These are phyloP conservation scores for Solanum appendiculatum DNA, from an alignment of 257 asterid genomes.

Conservation along the genomic window DNA sequence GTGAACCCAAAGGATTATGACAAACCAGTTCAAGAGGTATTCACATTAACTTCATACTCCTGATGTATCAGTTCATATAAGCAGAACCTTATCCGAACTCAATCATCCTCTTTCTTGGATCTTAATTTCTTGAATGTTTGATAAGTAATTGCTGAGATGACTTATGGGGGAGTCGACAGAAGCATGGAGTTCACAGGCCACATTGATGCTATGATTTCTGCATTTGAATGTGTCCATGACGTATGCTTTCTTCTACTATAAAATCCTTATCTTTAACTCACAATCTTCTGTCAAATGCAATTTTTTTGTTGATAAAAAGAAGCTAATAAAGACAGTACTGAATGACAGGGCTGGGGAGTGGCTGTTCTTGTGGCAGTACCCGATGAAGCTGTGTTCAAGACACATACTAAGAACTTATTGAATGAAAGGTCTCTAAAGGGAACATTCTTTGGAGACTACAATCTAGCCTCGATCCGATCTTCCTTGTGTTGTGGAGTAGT, in stretches of 20 bases:
- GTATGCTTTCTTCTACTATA: slow-evolving; percentile 35
- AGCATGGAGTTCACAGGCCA: neutral
- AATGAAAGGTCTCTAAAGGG: slow-evolving; percentile 74
- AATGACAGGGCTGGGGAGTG: slow-evolving; percentile 11
- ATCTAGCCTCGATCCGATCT: slow-evolving; percentile 59
- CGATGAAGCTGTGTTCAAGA: neutral
- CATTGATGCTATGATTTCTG: neutral
- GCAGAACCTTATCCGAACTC: neutral
- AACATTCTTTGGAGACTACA: slow-evolving; percentile 72
- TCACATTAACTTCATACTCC: neutral
- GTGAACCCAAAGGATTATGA: slow-evolving; percentile 60
- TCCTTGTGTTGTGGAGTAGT: slow-evolving; percentile 38
- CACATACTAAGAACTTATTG: slow-evolving; percentile 30
- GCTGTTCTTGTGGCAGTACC: neutral
- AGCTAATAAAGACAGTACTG: neutral
- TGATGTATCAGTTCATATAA: neutral
- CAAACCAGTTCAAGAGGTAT: slow-evolving; percentile 22
- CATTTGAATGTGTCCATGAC: neutral
- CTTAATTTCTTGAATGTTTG: neutral
- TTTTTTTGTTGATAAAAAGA: neutral
- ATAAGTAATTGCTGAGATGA: slow-evolving; percentile 44
- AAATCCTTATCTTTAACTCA: slow-evolving; percentile 43
- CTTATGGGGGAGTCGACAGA: neutral
- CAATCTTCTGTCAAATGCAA: neutral
- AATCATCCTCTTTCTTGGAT: neutral